phyloP scores from a whole-genome alignment of 345 rosid genomes.

The Laguncularia racemosa region DNA sequence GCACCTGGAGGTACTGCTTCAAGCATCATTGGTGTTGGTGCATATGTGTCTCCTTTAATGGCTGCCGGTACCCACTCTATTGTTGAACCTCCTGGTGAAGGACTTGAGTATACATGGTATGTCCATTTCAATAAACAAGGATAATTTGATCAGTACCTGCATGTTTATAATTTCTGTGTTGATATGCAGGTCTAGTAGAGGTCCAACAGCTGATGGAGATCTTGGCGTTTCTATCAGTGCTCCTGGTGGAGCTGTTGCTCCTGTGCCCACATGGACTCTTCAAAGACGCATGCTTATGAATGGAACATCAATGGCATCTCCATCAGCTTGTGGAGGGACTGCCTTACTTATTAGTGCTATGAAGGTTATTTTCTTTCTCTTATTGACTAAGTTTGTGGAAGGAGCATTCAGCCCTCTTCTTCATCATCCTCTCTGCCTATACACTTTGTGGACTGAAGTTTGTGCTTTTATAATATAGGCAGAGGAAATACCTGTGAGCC shows the following conservation, averaged over 20 bases:
- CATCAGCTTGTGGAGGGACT: conserved; percentile 98
- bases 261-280: conserved; percentile 99
- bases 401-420: too few relatives aligned
- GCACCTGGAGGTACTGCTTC: conserved; percentile 99
- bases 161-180: conserved; percentile 9
- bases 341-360: conserved; percentile 89
- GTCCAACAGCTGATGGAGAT: conserved; percentile 97
- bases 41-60: conserved; percentile 98
- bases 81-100: conserved; percentile 91
- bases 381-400: too few relatives aligned
- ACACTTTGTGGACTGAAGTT: too few relatives aligned
- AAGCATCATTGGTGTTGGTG: conserved; percentile 95
- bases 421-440: too few relatives aligned
- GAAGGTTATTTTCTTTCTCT: conserved; percentile 49
- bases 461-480: conserved; percentile 42
- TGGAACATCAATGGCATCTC: conserved; percentile 99
- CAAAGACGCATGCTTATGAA: conserved; percentile 98
- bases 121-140: background rate
- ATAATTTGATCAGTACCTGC: too few relatives aligned
- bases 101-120: conserved; percentile 94
- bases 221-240: conserved; percentile 94
- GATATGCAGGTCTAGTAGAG: conserved; percentile 89
- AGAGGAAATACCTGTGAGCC: conserved; percentile 73
- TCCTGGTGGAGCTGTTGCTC: conserved; percentile 99
- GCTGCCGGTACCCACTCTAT: conserved; percentile 92